Evolutionary conservation across 768 basidiomycete species (phyloP), one percentile per base, ranked within the genome.

Genomic region (Clitopilus passeckerianus): DNA sequence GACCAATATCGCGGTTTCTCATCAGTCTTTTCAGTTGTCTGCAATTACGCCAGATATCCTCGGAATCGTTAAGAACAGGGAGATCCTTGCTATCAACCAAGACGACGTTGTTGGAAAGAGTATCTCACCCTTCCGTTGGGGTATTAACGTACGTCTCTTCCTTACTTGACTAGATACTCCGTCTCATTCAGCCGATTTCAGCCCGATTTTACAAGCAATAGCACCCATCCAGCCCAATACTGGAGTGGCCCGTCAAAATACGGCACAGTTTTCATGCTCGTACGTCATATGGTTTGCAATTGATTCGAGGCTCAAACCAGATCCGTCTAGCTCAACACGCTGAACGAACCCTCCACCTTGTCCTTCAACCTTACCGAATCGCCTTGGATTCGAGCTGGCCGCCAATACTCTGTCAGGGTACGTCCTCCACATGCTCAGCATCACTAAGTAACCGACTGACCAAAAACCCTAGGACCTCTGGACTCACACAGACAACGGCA

Each of bases 11-110:
- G 27, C 27, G 16, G 33, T 53, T 33, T 5, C 53, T 24, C 7
- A 22, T 53, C 1, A 9, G 6, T 53, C 5, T 53, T 41, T 7
- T 41, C 14, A 87, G 86, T 67, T 88, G 33, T 75, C 81, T 23
- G 68, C 69, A 6, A 76, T 81, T 34, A 80, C 79, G n/a, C 62
- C 77, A 24, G 75, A 83, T 58, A 78, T 78, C 16, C 70, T 88
- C 5, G 73, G 73, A 7, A 85, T 89, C 61, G 72, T 88, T 35
- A 85, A 73, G 61, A 89, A 88, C 68, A 74, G 65, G 34, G 87
- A 89, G 66, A 81, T 89, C 34, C 72, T 89, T 10, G 86, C 83
- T 7, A 86, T 88, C 61, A 85, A 86, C 68, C 87, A 89, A 64
- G 87, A 89, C 64, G 76, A 84, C 0, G 81, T 82, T 2, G 72